A percentile compares a stretch with the other conserved stretches of the same genome.
Evolutionary conservation across 148 eudicot genomes (phyloP).

Genomic region (Arbutus unedo): DNA sequence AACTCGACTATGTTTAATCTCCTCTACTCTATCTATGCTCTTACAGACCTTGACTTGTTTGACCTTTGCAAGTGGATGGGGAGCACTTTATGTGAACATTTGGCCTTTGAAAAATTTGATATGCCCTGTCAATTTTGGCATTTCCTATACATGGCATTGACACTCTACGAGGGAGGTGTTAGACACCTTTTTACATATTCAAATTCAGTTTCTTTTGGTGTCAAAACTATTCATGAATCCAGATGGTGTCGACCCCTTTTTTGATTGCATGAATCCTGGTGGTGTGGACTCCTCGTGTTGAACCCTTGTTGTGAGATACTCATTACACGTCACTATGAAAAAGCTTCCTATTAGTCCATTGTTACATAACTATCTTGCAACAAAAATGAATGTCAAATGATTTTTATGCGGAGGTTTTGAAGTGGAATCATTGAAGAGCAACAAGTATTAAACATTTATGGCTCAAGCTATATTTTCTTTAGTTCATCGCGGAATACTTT

Average conservation of each 20-base stretch:
- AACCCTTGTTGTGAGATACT: no score
- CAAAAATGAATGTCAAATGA: no score
- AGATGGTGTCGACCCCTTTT: not conserved
- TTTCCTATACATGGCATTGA: not conserved
- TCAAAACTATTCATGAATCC: not conserved
- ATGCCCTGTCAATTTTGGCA: not conserved
- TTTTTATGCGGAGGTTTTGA: no score
- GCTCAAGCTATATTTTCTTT: no score
- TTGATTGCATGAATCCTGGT: not conserved
- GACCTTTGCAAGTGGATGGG: not conserved
- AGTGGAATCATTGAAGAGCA: no score
- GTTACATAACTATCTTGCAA: no score
- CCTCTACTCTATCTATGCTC: not conserved
- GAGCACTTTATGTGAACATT: not conserved
- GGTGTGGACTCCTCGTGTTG: not conserved
- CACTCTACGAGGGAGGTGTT: not conserved
- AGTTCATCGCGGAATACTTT: no score
- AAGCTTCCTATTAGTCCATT: no score
- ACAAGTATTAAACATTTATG: no score
- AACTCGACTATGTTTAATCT: not conserved
- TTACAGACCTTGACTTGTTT: not conserved
- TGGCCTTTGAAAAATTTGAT: not conserved
- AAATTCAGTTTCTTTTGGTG: not conserved
- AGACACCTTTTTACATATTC: not conserved
- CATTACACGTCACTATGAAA: no score